These are phyloP conservation scores for Smallanthus sonchifolius DNA, from an alignment of 129 eudicot genomes.

Conservation along the genomic window DNA sequence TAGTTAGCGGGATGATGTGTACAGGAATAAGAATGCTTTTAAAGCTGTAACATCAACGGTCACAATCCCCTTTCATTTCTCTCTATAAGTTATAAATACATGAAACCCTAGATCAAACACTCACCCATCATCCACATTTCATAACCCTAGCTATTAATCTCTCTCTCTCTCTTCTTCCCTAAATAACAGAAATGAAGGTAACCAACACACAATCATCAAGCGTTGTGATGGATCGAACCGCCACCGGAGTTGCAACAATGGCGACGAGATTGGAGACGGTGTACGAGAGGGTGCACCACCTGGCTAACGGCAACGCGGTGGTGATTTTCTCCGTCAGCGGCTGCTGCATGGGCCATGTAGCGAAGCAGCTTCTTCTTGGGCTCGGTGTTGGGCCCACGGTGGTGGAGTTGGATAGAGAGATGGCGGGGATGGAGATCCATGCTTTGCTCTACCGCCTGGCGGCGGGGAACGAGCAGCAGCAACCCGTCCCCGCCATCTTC, in stretches of 20 bases:
- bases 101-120: slow-evolving; percentile 4
- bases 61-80: slow-evolving; percentile 13
- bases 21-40: slow-evolving; percentile 36
- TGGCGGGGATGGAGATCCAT: slow-evolving; percentile 49
- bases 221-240: slow-evolving; percentile 24
- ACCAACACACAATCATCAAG: slow-evolving; percentile 36
- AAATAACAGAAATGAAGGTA: slow-evolving; percentile 39
- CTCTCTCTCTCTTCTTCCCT: background rate
- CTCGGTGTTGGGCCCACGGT: slow-evolving; percentile 79
- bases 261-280: slow-evolving; percentile 30
- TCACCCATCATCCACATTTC: background rate
- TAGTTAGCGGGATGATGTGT: slow-evolving; percentile 24
- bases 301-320: slow-evolving; percentile 73
- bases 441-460: slow-evolving; percentile 48
- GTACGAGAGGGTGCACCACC: slow-evolving; percentile 46
- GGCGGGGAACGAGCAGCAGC: slow-evolving; percentile 31
- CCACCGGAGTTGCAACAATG: slow-evolving; percentile 13
- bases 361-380: slow-evolving; percentile 69
- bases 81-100: slow-evolving; percentile 18
- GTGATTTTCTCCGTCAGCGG: slow-evolving; percentile 69
- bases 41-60: slow-evolving; percentile 34
- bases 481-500: slow-evolving; percentile 68
- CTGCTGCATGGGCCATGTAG: slow-evolving; percentile 97
- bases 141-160: background rate
- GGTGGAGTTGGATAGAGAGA: slow-evolving; percentile 61